phyloP scores from a whole-genome alignment of 1,284 basidiomycete species.

The Ustilago xerochloae region DNA sequence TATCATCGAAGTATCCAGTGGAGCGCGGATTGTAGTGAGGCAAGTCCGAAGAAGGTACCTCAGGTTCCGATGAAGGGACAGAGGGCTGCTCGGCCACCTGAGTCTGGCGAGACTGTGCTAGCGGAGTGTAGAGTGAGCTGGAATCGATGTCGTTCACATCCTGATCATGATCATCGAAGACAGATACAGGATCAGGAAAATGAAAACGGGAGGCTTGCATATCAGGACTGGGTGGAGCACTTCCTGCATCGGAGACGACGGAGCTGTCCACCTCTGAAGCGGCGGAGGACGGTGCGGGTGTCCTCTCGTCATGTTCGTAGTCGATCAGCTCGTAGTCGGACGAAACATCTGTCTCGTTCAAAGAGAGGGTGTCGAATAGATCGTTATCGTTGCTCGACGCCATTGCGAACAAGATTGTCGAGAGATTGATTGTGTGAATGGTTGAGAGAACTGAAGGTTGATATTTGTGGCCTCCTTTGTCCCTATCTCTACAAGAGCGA shows the following conservation, averaged over 20 bases:
- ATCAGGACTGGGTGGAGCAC: constrained; percentile 17
- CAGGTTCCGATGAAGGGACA: neutral
- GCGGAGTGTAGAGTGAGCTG: constrained; percentile 21
- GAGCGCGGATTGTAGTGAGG: no score
- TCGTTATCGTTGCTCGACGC: constrained; percentile 32
- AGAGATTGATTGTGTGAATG: neutral
- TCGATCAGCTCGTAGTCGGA: constrained; percentile 39
- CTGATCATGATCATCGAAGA: constrained; percentile 13
- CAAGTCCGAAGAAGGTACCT: no score
- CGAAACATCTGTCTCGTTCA: constrained; percentile 22
- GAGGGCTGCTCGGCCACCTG: neutral
- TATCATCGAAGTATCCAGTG: neutral
- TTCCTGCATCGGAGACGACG: constrained; percentile 8
- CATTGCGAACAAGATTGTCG: constrained; percentile 13
- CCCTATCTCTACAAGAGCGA: neutral
- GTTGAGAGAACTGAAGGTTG: neutral
- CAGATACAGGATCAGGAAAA: constrained; percentile 35
- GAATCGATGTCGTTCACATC: constrained; percentile 10
- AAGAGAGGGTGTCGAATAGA: constrained; percentile 27
- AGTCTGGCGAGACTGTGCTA: constrained; percentile 9
- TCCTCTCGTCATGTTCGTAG: constrained; percentile 17
- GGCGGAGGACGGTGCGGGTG: constrained; percentile 17
- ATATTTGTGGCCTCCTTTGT: neutral
- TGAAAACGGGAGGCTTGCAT: constrained; percentile 30
- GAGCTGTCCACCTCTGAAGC: constrained; percentile 21